Base-by-base conservation (phyloP, 192 early-diverging fungal genomes). In the Cetraspora pellucida region DNA sequence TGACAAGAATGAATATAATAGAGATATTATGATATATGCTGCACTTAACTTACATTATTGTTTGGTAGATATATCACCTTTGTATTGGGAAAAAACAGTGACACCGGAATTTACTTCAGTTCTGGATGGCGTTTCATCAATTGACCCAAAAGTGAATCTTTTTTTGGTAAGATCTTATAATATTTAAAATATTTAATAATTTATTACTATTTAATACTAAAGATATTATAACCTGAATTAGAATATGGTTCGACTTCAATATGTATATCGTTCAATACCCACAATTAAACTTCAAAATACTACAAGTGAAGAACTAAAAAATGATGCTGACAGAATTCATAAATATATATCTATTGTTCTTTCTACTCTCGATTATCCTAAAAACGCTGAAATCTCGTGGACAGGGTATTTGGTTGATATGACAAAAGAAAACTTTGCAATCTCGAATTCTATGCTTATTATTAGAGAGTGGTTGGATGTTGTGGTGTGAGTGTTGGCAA, bases 401-500 rank as follows among this genome's bases (percentile, higher is more conserved):
- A 60, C 54, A 17, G 72, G 72, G 25, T 28, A 27, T 13, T 46
- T 74, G 49, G 14, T 74, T 60, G 72, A 74, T 21, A 19, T 74
- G 30, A 60, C 17, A 16, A 6, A 43, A 27, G 57, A 60, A 14
- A 74, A 58, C 45, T 74, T 74, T 46, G n/a, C 0, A 14, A 44
- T 74, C 9, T 55, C 72, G 25, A 74, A 74, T 61, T 74, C 13
- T 2, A 74, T 57, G 54, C 19, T 60, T 17, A 57, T 60, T 31
- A 52, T 72, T 57, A 21, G 43, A 43, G 72, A 74, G 13, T 74
- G 72, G 72, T 44, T 74, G 19, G 57, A 74, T 74, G 30, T 74
- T 59, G 43, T 74, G 25, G 21, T 28, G 72, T 74, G 60, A 46
- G 44, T 23, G 3, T 37, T 37, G 7, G 7, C 1, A 37, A 37